Conservation (phyloP, 2,329 filamentous ascomycete genomes). For the Colletotrichum destructivum region DNA sequence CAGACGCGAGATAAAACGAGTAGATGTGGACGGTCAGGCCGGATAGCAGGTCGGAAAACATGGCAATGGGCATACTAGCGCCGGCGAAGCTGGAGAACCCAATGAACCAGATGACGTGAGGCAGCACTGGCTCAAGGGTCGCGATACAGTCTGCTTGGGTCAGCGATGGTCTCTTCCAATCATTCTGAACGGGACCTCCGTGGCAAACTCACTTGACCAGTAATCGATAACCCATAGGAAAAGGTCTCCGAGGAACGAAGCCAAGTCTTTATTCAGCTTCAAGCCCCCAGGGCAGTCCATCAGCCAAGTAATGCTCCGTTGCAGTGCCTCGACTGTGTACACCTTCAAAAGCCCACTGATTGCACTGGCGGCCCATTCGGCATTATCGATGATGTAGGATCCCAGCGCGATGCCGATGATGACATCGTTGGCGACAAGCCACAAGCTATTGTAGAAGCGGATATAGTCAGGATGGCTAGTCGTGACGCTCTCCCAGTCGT, state of each 20-base stretch:
- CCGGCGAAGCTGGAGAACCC: conserved; percentile 96
- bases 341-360: conserved; percentile 82
- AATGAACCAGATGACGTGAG: conserved; percentile 90
- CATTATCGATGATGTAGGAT: conserved; percentile 97
- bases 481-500: conserved; percentile 95
- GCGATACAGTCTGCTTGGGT: conserved; percentile 77
- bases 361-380: conserved; percentile 83
- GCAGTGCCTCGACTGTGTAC: conserved; percentile 91
- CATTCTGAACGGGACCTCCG: background rate
- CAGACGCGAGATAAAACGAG: conserved; percentile 96
- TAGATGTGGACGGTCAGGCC: conserved; percentile 96
- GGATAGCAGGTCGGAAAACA: conserved; percentile 94
- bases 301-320: conserved; percentile 92
- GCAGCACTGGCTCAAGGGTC: conserved; percentile 83
- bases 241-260: conserved; percentile 92
- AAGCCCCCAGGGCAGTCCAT: conserved; percentile 96
- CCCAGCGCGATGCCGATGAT: conserved; percentile 98
- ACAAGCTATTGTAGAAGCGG: conserved; percentile 97
- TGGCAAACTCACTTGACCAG: conserved; percentile 80
- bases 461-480: conserved; percentile 98
- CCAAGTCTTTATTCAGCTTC: conserved; percentile 95
- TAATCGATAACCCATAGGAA: conserved; percentile 99
- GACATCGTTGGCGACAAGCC: conserved; percentile 98
- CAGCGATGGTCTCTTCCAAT: conserved; percentile 38
- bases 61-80: conserved; percentile 95